A percentile compares a stretch with the other conserved stretches of the same genome.
These are phyloP conservation scores for Astrothelium macrocarpum DNA, from an alignment of 495 filamentous ascomycete genomes.

Conservation along the genomic window DNA sequence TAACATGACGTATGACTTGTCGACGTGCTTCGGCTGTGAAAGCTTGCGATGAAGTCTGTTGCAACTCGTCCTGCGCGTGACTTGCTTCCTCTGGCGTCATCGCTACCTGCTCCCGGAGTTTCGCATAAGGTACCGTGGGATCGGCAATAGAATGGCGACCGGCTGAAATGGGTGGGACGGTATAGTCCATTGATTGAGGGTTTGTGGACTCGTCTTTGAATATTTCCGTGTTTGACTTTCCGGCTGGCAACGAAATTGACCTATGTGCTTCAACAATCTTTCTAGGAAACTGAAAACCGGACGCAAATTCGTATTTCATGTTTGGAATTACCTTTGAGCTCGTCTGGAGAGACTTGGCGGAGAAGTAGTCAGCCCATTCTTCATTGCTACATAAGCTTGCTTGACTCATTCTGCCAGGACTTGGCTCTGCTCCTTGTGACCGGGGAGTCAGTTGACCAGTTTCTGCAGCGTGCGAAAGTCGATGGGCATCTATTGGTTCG, in stretches of 20 bases:
- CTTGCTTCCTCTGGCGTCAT: slow-evolving; percentile 28
- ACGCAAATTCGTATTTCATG: not conserved
- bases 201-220: not conserved
- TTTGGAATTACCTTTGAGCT: not conserved
- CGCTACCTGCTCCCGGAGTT: slow-evolving; percentile 22
- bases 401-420: slow-evolving; percentile 16
- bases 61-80: not conserved
- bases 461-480: slow-evolving; percentile 38
- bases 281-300: not conserved
- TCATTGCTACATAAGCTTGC: not conserved
- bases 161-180: not conserved
- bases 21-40: slow-evolving; percentile 19
- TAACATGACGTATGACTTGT: slow-evolving; percentile 46
- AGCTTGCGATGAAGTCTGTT: not conserved
- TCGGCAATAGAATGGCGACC: not conserved
- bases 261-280: not conserved
- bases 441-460: slow-evolving; percentile 38
- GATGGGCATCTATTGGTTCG: slow-evolving; percentile 34
- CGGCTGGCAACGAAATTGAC: not conserved
- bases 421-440: slow-evolving; percentile 20
- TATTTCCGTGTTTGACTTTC: not conserved
- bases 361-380: not conserved
- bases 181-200: not conserved
- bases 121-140: not conserved
- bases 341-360: not conserved